These are phyloP conservation scores for Vicia villosa DNA, from an alignment of 306 rosid species.

Conservation along the genomic window DNA sequence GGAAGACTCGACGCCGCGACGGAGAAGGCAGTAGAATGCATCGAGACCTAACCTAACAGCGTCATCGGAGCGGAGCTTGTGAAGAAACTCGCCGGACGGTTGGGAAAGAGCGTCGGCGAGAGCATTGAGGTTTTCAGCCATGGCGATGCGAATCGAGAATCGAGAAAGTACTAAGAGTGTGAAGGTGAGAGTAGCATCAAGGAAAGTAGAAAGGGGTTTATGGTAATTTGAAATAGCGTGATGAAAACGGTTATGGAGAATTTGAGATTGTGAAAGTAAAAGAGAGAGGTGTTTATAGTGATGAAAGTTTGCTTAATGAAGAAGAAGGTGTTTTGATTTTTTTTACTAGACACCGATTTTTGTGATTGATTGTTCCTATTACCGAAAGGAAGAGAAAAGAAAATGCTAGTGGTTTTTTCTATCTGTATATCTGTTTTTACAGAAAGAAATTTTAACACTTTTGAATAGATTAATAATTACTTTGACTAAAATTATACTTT, in stretches of 20 bases:
- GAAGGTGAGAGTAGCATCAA: background rate
- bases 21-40: conserved; percentile 59
- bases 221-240: background rate
- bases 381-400: too few relatives aligned
- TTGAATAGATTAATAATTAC: too few relatives aligned
- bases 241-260: conserved; percentile 22
- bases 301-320: conserved; percentile 23
- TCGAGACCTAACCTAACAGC: conserved; percentile 62
- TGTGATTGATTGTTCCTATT: too few relatives aligned
- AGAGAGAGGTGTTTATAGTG: background rate
- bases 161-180: background rate
- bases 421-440: too few relatives aligned
- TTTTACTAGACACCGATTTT: background rate
- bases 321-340: background rate
- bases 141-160: conserved; percentile 41
- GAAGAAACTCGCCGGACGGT: conserved; percentile 60
- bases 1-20: conserved; percentile 47
- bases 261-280: background rate
- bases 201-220: conserved; percentile 11
- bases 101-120: conserved; percentile 64
- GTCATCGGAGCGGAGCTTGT: conserved; percentile 60
- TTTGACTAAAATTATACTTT: too few relatives aligned
- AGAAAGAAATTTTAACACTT: too few relatives aligned
- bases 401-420: too few relatives aligned
- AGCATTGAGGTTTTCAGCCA: conserved; percentile 69